Percentiles rank a stretch among this genome's conserved stretches.
These are phyloP conservation scores for Ustilago curta DNA, from an alignment of 1,284 basidiomycete genomes.

Conservation along the genomic window DNA sequence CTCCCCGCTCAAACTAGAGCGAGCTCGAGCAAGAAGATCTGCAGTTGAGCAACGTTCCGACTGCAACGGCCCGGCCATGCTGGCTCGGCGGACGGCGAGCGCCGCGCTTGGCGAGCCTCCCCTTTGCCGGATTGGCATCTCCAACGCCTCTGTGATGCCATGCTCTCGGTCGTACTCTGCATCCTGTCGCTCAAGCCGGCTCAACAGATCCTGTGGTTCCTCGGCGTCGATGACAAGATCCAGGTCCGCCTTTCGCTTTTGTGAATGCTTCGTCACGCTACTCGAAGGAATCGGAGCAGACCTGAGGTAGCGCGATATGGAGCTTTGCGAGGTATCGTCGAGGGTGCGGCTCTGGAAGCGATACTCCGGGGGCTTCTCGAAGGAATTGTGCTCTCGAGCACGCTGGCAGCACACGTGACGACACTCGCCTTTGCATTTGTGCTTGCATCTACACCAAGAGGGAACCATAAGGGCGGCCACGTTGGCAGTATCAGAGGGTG, in stretches of 20 bases:
- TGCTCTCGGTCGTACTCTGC: constrained; percentile 9
- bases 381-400: constrained; percentile 12
- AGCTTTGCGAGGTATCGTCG: constrained; percentile 5
- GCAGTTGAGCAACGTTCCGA: not conserved
- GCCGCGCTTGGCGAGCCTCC: not conserved
- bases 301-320: not conserved
- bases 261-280: not conserved
- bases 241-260: constrained; percentile 26
- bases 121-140: not conserved
- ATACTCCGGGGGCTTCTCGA: constrained; percentile 11
- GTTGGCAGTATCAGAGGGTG: not conserved
- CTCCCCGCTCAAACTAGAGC: not conserved
- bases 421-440: constrained; percentile 61
- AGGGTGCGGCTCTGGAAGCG: constrained; percentile 16
- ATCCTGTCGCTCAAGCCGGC: constrained; percentile 25
- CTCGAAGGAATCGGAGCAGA: constrained; percentile 7
- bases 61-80: not conserved
- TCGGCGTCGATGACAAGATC: constrained; percentile 10
- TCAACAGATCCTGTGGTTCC: constrained; percentile 29
- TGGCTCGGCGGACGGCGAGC: not conserved
- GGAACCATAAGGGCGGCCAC: not conserved
- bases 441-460: constrained; percentile 35
- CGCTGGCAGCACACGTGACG: constrained; percentile 65
- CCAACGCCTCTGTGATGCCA: not conserved
- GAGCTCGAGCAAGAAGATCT: not conserved